Base-by-base conservation (phyloP, 345 rosid species). In the Eucalyptus paniculata region DNA sequence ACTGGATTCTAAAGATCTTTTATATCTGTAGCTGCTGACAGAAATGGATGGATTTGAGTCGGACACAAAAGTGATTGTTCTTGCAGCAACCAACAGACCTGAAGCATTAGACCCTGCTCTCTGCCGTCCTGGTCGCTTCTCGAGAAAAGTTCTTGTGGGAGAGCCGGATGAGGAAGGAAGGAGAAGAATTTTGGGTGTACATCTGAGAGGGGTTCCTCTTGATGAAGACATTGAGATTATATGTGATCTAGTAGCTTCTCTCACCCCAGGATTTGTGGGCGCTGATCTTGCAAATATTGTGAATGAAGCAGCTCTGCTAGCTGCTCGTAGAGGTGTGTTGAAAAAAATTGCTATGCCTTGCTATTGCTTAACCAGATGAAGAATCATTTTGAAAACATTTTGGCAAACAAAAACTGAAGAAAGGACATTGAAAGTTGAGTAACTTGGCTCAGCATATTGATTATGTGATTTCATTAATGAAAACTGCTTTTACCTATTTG, bases 31-130 rank as follows among this genome's bases (percentile, higher is more conserved):
- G 99, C 93, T 98, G 93, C 96, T 98, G 92, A 98, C 99, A 77
- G 99, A 98, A 93, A 97, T 97, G 99, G 99, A 98, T 91, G 99
- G 99, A 80, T 98, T 97, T 87, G 99, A 95, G 92, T 91, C 97
- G 4, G 98, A 95, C 67, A 95, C 93, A 90, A 98, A 93, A 92
- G 96, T 97, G 89, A 94, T 97, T 77, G 98, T 98, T 87, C 93
- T 98, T 87, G 99, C 98, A 62, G 98, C 99, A 91, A 98, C 99
- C 49, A 98, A 98, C 91, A 93, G 99, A 72, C 99, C 99, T 60
- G 99, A 96, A 89, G 98, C 99, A 26, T 92, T 98, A 92, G 99
- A 98, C 91, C 92, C 96, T 6, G 99, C 99, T 67, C 98, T 98
- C 65, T 97, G 99, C 90, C 96, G 99, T 40, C 98, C 99, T 32